Percentiles rank a stretch among this genome's conserved stretches.
These are phyloP conservation scores for Termitomyces sp. DNA, from an alignment of 768 basidiomycete species.

Conservation along the genomic window DNA sequence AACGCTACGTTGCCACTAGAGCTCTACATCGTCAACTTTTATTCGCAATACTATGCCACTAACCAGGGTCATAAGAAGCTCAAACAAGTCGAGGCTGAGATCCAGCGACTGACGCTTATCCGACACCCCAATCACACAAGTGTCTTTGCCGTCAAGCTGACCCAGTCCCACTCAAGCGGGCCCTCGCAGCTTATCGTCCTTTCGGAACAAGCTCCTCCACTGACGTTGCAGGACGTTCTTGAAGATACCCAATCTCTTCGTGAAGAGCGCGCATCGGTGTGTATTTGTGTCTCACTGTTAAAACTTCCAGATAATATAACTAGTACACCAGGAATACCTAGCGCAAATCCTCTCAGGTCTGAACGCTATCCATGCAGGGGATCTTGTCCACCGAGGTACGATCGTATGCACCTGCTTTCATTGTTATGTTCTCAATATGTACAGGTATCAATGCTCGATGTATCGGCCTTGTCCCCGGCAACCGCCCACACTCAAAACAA, in stretches of 20 bases:
- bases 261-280: slow-evolving; percentile 66
- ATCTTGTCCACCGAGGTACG: slow-evolving; percentile 69
- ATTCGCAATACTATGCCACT: slow-evolving; percentile 64
- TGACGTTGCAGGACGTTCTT: slow-evolving; percentile 72
- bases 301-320: neutral
- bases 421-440: slow-evolving; percentile 1
- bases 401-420: neutral
- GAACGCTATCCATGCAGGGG: slow-evolving; percentile 60
- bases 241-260: slow-evolving; percentile 73
- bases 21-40: slow-evolving; percentile 63
- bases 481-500: slow-evolving; percentile 46
- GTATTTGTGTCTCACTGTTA: slow-evolving; percentile 18
- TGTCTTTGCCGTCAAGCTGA: slow-evolving; percentile 65
- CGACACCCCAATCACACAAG: slow-evolving; percentile 65
- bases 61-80: slow-evolving; percentile 73
- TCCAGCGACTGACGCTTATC: slow-evolving; percentile 55
- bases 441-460: slow-evolving; percentile 56
- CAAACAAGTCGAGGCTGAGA: slow-evolving; percentile 60
- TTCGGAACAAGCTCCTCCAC: slow-evolving; percentile 64
- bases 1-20: slow-evolving; percentile 59
- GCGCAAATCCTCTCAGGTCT: slow-evolving; percentile 69
- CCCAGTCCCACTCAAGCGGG: slow-evolving; percentile 43
- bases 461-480: slow-evolving; percentile 57
- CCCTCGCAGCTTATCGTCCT: slow-evolving; percentile 61
- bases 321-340: slow-evolving; percentile 61